phyloP scores from a whole-genome alignment of 345 rosid species.

The Tarenaya hassleriana region DNA sequence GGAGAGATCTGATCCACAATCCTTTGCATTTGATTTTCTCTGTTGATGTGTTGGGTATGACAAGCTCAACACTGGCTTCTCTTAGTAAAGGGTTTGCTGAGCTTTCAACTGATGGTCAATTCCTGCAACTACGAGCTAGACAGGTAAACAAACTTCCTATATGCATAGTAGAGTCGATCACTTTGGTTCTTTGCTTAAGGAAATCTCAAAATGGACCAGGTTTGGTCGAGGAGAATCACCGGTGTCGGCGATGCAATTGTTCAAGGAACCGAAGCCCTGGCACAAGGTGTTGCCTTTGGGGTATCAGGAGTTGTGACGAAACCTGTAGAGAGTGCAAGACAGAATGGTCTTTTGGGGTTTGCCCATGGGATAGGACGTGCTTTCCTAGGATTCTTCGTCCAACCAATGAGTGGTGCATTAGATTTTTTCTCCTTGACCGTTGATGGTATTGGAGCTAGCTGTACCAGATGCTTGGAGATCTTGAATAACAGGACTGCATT shows the following conservation, averaged over 20 bases:
- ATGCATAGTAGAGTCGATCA: conserved; percentile 6
- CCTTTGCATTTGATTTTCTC: conserved; percentile 90
- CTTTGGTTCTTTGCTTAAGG: conserved; percentile 13
- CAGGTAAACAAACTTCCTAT: conserved; percentile 45
- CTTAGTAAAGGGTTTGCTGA: conserved; percentile 95
- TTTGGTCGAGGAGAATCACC: conserved; percentile 84
- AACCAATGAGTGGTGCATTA: conserved; percentile 93
- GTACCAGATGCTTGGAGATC: conserved; percentile 79
- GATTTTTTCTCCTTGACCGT: conserved; percentile 94
- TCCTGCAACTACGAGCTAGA: conserved; percentile 83
- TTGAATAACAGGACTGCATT: conserved; percentile 51
- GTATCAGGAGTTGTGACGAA: conserved; percentile 93
- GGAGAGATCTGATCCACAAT: conserved; percentile 97
- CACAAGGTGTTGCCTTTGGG: conserved; percentile 98
- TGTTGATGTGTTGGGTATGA: conserved; percentile 95
- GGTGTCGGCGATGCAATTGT: conserved; percentile 93
- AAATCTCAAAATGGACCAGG: conserved; percentile 44
- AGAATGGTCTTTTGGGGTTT: conserved; percentile 82
- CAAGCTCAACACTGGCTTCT: conserved; percentile 96
- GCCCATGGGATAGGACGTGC: conserved; percentile 96
- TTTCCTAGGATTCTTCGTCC: conserved; percentile 72
- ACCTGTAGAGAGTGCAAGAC: conserved; percentile 90
- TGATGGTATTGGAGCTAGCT: conserved; percentile 93
- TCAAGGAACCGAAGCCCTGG: conserved; percentile 97
- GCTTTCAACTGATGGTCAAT: conserved; percentile 96